phyloP scores from a whole-genome alignment of 2,329 filamentous ascomycete genomes.

The Alternaria alternata region DNA sequence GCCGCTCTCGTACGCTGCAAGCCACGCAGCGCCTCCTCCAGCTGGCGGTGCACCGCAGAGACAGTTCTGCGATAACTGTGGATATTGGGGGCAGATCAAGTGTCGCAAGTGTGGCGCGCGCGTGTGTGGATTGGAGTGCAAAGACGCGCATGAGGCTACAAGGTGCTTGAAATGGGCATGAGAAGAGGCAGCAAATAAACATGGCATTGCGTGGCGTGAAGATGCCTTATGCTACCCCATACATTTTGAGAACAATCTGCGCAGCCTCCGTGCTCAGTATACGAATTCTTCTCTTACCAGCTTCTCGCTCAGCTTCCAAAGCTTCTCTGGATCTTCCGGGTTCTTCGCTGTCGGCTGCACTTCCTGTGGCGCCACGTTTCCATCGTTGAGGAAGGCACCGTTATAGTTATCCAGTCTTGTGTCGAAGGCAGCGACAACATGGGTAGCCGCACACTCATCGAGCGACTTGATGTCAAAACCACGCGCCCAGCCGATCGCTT shows the following conservation, averaged over 20 bases:
- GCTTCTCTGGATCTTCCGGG: slow-evolving; percentile 34
- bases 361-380: slow-evolving; percentile 23
- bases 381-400: slow-evolving; percentile 40
- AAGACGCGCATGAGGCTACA: slow-evolving; percentile 75
- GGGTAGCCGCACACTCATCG: slow-evolving; percentile 42
- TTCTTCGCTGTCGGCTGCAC: slow-evolving; percentile 30
- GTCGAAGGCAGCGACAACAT: slow-evolving; percentile 44
- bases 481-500: slow-evolving; percentile 28
- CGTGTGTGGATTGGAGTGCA: slow-evolving; percentile 79
- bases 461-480: slow-evolving; percentile 36
- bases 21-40: slow-evolving; percentile 55
- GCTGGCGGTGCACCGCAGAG: slow-evolving; percentile 60
- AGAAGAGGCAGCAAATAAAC: background rate
- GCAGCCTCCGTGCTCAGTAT: slow-evolving; percentile 22
- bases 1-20: slow-evolving; percentile 73
- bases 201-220: background rate
- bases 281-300: slow-evolving; percentile 40
- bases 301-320: slow-evolving; percentile 47
- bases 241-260: slow-evolving; percentile 1
- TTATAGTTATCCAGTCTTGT: slow-evolving; percentile 33
- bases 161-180: slow-evolving; percentile 57
- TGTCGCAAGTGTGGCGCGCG: slow-evolving; percentile 81
- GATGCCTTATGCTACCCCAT: slow-evolving; percentile 25
- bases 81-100: slow-evolving; percentile 79
- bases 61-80: slow-evolving; percentile 79